Conservation (phyloP, 495 filamentous ascomycete species). For the Lasiosphaeris hirsuta region DNA sequence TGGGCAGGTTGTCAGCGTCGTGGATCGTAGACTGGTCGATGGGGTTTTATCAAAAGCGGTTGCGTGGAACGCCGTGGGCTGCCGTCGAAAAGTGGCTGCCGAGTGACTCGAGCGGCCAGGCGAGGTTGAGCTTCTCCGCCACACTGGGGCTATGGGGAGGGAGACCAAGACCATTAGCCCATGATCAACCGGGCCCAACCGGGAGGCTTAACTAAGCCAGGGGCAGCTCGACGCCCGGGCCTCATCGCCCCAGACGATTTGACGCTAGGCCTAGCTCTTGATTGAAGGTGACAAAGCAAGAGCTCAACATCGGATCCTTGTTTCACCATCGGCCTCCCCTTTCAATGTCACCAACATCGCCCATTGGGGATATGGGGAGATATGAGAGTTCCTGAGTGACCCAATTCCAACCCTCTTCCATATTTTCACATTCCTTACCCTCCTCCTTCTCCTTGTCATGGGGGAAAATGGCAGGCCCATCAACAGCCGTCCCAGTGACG, state of each 20-base stretch:
- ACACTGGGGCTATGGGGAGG: slow-evolving; percentile 25
- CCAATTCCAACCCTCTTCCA: no score
- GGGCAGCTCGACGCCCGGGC: neutral
- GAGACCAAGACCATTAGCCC: no score
- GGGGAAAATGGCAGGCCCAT: slow-evolving; percentile 1
- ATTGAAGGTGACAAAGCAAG: no score
- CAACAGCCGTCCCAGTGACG: neutral
- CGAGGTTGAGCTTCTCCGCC: slow-evolving; percentile 14
- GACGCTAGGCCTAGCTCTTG: neutral
- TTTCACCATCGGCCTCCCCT: neutral
- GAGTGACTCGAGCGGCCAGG: slow-evolving; percentile 35
- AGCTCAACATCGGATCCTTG: slow-evolving; percentile 1
- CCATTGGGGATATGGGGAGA: neutral
- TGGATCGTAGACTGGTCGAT: no score
- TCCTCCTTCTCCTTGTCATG: neutral
- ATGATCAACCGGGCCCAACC: neutral
- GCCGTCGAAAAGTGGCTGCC: slow-evolving; percentile 27
- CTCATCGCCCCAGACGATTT: neutral
- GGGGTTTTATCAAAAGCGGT: slow-evolving; percentile 6
- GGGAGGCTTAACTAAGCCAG: slow-evolving; percentile 8
- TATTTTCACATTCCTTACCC: no score
- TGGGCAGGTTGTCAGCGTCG: neutral
- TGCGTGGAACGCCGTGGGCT: slow-evolving; percentile 32
- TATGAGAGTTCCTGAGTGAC: no score
- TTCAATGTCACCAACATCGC: neutral